Evolutionary conservation across 2,329 filamentous ascomycete species (phyloP).

Genomic region (Alternaria novae-zelandiae): DNA sequence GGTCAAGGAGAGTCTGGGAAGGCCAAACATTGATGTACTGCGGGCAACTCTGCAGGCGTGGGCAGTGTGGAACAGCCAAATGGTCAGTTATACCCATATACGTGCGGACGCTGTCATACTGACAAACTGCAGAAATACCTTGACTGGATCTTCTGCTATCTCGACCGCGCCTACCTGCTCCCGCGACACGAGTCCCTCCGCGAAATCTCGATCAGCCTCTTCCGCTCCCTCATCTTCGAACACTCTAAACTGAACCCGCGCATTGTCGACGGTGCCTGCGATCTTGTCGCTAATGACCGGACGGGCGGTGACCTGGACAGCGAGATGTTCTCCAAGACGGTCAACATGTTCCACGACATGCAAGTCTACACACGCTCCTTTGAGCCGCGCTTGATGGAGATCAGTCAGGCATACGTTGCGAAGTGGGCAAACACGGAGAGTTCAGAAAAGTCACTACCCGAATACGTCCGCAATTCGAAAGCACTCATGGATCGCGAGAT

Average conservation of each 20-base stretch:
- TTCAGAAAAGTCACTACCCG: constrained; percentile 66
- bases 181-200: constrained; percentile 78
- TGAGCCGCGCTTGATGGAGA: constrained; percentile 74
- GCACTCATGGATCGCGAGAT: constrained; percentile 75
- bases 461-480: constrained; percentile 76
- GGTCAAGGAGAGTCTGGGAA: constrained; percentile 63
- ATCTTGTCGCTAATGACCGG: constrained; percentile 77
- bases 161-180: constrained; percentile 88
- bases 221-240: constrained; percentile 68
- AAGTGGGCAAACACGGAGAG: constrained; percentile 73
- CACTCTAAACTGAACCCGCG: constrained; percentile 59
- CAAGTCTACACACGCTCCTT: constrained; percentile 80
- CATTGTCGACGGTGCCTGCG: constrained; percentile 74
- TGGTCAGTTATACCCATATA: constrained; percentile 59
- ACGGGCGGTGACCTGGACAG: constrained; percentile 63
- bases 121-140: constrained; percentile 67
- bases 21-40: constrained; percentile 69
- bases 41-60: constrained; percentile 68
- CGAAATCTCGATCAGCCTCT: constrained; percentile 79
- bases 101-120: neutral
- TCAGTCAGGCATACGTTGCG: constrained; percentile 71
- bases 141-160: constrained; percentile 88
- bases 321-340: constrained; percentile 70
- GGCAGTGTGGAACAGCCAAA: constrained; percentile 78
- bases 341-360: constrained; percentile 85